Evolutionary conservation across 2,329 filamentous ascomycete species (phyloP).

Genomic region (Leptodontidium sp.): DNA sequence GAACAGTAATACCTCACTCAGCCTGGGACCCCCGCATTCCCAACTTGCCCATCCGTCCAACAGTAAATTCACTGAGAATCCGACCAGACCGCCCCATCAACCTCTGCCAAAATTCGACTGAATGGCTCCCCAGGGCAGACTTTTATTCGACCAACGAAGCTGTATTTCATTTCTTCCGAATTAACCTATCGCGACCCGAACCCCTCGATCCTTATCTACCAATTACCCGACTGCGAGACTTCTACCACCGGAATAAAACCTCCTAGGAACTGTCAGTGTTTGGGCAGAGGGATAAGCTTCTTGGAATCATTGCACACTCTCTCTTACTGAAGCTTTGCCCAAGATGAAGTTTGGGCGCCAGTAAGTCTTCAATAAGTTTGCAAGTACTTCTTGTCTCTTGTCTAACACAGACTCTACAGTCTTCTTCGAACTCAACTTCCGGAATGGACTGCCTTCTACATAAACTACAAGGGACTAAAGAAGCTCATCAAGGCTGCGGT

Average conservation of each 20-base stretch:
- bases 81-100: not conserved
- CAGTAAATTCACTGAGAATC: not conserved
- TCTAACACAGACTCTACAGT: slow-evolving; percentile 49
- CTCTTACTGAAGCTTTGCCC: slow-evolving; percentile 30
- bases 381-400: slow-evolving; percentile 6
- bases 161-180: slow-evolving; percentile 40
- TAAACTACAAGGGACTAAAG: slow-evolving; percentile 92
- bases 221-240: slow-evolving; percentile 8
- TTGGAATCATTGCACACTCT: slow-evolving; percentile 15
- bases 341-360: slow-evolving; percentile 71
- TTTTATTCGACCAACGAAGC: slow-evolving; percentile 42
- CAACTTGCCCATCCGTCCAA: not conserved
- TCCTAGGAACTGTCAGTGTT: not conserved
- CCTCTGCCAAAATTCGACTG: slow-evolving; percentile 29
- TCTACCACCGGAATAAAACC: slow-evolving; percentile 3
- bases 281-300: not conserved
- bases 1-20: not conserved
- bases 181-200: slow-evolving; percentile 29
- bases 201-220: slow-evolving; percentile 13
- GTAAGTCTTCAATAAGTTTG: slow-evolving; percentile 51
- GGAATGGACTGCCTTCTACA: slow-evolving; percentile 85
- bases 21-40: slow-evolving; percentile 9
- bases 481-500: slow-evolving; percentile 87
- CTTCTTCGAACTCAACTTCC: slow-evolving; percentile 85
- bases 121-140: slow-evolving; percentile 42